Evolutionary conservation across 768 basidiomycete species (phyloP).

Genomic region (Chalciporus piperatus): DNA sequence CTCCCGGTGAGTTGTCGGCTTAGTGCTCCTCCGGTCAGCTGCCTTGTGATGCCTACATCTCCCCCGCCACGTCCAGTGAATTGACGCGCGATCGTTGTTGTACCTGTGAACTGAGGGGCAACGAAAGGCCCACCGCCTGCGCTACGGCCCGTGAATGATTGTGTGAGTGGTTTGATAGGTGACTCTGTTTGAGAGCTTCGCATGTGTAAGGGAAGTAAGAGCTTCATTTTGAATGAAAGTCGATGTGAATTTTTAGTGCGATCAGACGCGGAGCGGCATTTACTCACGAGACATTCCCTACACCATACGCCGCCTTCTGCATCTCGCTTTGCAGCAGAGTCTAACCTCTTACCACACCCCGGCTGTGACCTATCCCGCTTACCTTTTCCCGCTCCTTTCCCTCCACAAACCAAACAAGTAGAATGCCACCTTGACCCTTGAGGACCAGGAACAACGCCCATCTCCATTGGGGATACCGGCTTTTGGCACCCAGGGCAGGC

Average conservation of each 20-base stretch:
- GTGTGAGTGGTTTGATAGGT: slow-evolving; percentile 47
- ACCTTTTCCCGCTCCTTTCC: slow-evolving; percentile 46
- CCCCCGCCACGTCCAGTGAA: slow-evolving; percentile 60
- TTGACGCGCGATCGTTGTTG: slow-evolving; percentile 71
- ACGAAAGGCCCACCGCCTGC: slow-evolving; percentile 31
- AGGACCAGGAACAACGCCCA: slow-evolving; percentile 82
- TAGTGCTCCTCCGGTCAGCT: slow-evolving; percentile 65
- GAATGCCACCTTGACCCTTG: slow-evolving; percentile 81
- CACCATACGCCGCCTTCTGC: slow-evolving; percentile 75
- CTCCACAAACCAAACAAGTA: slow-evolving; percentile 77
- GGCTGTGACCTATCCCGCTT: slow-evolving; percentile 56
- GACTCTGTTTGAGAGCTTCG: slow-evolving; percentile 51
- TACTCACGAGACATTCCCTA: slow-evolving; percentile 74
- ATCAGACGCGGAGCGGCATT: neutral
- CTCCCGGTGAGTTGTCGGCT: slow-evolving; percentile 65
- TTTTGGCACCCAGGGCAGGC: slow-evolving; percentile 75
- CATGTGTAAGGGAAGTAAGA: slow-evolving; percentile 49
- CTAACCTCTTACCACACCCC: slow-evolving; percentile 80
- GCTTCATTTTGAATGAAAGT: slow-evolving; percentile 40
- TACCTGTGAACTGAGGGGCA: slow-evolving; percentile 60
- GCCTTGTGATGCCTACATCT: slow-evolving; percentile 40
- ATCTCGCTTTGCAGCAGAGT: slow-evolving; percentile 78
- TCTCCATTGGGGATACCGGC: slow-evolving; percentile 78
- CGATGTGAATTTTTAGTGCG: slow-evolving; percentile 4
- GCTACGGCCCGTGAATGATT: slow-evolving; percentile 42